A percentile compares a stretch with the other conserved stretches of the same genome.
Conservation (phyloP, 176 grass and related monocot genomes). For the Bothriochloa decipiens region DNA sequence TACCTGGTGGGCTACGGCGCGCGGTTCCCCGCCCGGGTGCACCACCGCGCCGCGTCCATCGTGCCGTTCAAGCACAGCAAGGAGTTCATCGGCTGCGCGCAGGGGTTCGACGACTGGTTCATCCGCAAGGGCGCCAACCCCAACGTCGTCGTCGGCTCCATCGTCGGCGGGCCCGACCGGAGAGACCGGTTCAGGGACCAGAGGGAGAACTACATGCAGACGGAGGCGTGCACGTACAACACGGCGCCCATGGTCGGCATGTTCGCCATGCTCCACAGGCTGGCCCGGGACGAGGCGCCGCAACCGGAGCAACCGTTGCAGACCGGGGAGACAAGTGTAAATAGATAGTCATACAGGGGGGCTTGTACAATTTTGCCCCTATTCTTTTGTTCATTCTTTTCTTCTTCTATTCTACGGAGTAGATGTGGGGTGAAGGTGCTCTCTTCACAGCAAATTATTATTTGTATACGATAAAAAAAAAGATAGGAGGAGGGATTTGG, state of each 20-base stretch:
- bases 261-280: constrained; percentile 69
- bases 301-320: background rate
- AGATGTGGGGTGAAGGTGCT: constrained; percentile 29
- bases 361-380: constrained; percentile 55
- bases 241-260: constrained; percentile 64
- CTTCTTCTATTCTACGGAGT: background rate
- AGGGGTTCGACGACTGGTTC: constrained; percentile 66
- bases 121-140: constrained; percentile 52
- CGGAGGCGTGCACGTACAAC: constrained; percentile 56
- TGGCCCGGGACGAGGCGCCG: background rate
- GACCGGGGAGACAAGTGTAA: constrained; percentile 36
- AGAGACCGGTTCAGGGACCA: constrained; percentile 59
- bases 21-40: constrained; percentile 57
- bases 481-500: constrained; percentile 37
- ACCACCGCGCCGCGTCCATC: constrained; percentile 72
- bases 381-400: constrained; percentile 60
- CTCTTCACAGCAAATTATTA: constrained; percentile 35
- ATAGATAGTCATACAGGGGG: constrained; percentile 40
- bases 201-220: constrained; percentile 65
- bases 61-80: constrained; percentile 63
- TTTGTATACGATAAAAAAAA: constrained; percentile 42
- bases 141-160: constrained; percentile 67
- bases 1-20: constrained; percentile 82
- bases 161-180: constrained; percentile 69
- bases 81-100: constrained; percentile 62